A percentile compares a stretch with the other conserved stretches of the same genome.
Evolutionary conservation across 2,329 filamentous ascomycete genomes (phyloP).

Genomic region (Paecilomyces niveus): DNA sequence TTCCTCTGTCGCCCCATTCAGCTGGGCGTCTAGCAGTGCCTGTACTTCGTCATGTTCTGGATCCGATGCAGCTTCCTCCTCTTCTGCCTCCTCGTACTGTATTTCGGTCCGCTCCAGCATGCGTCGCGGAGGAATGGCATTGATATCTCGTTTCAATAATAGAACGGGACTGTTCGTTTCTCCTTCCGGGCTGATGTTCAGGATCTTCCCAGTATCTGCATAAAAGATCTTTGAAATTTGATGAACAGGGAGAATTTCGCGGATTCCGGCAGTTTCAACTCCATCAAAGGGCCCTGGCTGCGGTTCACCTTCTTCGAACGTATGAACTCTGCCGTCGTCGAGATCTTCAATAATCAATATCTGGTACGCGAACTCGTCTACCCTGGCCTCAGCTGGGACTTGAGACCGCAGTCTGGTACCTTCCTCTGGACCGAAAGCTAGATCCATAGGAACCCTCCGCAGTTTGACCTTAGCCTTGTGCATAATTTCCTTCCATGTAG

Average conservation of each 20-base stretch:
- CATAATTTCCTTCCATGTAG: constrained; percentile 93
- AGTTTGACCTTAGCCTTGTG: constrained; percentile 86
- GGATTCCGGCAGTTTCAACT: constrained; percentile 55
- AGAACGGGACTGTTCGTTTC: constrained; percentile 68
- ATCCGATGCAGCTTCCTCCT: constrained; percentile 20
- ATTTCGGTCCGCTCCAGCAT: constrained; percentile 47
- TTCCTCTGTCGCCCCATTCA: constrained; percentile 14
- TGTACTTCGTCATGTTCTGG: constrained; percentile 35
- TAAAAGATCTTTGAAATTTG: constrained; percentile 89
- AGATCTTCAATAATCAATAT: constrained; percentile 77
- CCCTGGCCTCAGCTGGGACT: constrained; percentile 35
- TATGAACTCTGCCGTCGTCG: constrained; percentile 62
- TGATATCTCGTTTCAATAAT: constrained; percentile 63
- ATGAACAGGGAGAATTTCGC: constrained; percentile 62
- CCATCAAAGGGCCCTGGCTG: constrained; percentile 55
- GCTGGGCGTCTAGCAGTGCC: constrained; percentile 31
- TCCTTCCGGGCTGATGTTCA: constrained; percentile 68
- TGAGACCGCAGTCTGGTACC: constrained; percentile 11
- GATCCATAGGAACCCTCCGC: constrained; percentile 58
- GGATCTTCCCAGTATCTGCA: constrained; percentile 78
- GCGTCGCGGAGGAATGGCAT: constrained; percentile 54
- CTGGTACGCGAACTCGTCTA: constrained; percentile 69
- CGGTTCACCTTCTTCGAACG: constrained; percentile 53
- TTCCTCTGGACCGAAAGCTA: constrained; percentile 28
- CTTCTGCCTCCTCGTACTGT: constrained; percentile 23